Percentiles rank a stretch among this genome's conserved stretches.
These are phyloP conservation scores for Lecanicillium sp. DNA, from an alignment of 2,329 filamentous ascomycete genomes.

Conservation along the genomic window DNA sequence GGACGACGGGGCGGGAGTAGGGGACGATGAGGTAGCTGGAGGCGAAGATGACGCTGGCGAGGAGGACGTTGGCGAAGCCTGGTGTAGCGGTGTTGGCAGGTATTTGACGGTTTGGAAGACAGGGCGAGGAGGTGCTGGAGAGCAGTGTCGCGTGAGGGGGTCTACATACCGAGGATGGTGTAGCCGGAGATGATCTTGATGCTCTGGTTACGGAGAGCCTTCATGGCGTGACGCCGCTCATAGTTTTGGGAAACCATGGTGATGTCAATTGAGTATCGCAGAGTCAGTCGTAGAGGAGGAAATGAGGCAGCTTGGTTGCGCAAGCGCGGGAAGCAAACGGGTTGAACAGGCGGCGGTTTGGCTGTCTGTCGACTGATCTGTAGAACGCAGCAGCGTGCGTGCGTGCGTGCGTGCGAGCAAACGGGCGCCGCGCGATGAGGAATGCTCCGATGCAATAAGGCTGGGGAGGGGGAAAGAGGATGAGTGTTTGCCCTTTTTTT, in stretches of 20 bases:
- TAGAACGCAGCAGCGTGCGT: too few species aligned
- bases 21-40: constrained; percentile 32
- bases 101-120: background rate
- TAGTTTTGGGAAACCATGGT: constrained; percentile 1
- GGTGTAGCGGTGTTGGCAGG: background rate
- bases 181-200: constrained; percentile 11
- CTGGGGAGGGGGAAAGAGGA: too few species aligned
- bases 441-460: too few species aligned
- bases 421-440: too few species aligned
- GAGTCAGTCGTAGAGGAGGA: background rate
- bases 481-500: too few species aligned
- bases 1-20: constrained; percentile 26
- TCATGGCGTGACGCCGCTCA: constrained; percentile 6
- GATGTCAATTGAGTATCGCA: background rate
- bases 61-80: constrained; percentile 27
- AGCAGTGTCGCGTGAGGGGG: background rate
- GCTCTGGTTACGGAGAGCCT: constrained; percentile 6
- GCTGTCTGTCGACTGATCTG: too few species aligned
- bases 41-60: constrained; percentile 26
- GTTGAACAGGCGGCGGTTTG: too few species aligned
- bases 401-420: too few species aligned
- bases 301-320: background rate
- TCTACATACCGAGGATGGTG: constrained; percentile 9
- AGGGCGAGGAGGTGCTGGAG: background rate
- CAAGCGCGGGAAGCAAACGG: too few species aligned